Base-by-base conservation (phyloP, 345 rosid genomes). In the Anacardium occidentale region DNA sequence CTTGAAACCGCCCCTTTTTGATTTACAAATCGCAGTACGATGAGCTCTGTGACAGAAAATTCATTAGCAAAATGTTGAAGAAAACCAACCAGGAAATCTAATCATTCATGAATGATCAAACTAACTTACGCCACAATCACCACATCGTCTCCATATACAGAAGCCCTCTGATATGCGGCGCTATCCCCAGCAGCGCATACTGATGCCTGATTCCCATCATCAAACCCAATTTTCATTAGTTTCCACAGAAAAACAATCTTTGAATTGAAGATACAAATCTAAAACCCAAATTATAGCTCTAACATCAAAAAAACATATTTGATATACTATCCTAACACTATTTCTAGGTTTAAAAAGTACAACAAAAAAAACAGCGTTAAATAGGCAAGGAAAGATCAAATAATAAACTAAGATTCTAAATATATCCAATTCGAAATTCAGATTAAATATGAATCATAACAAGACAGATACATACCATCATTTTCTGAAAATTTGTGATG, bases 101-200 rank as follows among this genome's bases (percentile, higher is more conserved):
- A 3, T 22, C 53, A 32, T 18, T 4, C 17, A 24, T 20, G 12
- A 7, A 17, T 47, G 55, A 64, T 2, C 56, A 58, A 15, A 64
- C 47, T 45, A 7, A 85, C 89, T 87, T 82, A 94, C 98, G 96
- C 92, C 17, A 90, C 98, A 58, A 90, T 86, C 68, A 92, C 98
- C 63, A 90, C 90, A 76, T 94, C 98, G 55, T 94, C 98, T 13
- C 92, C 98, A 74, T 80, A 91, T 3, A 72, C 82, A 64, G 91
- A 81, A 14, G 90, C 80, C 77, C 99, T 86, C 37, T 87, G 97
- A 81, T 94, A 91, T 0, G 94, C 94, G 48, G 99, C 89, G 74
- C 96, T 92, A 72, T 91, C 96, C n/a, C 98, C 99, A 50, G 98
- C 92, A 45, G 81, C 80, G 77, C 98, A 94, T 21, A 83, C 84